A percentile compares a stretch with the other conserved stretches of the same genome.
Conservation (phyloP, 805 yeast genomes). For the Clavispora fructus region DNA sequence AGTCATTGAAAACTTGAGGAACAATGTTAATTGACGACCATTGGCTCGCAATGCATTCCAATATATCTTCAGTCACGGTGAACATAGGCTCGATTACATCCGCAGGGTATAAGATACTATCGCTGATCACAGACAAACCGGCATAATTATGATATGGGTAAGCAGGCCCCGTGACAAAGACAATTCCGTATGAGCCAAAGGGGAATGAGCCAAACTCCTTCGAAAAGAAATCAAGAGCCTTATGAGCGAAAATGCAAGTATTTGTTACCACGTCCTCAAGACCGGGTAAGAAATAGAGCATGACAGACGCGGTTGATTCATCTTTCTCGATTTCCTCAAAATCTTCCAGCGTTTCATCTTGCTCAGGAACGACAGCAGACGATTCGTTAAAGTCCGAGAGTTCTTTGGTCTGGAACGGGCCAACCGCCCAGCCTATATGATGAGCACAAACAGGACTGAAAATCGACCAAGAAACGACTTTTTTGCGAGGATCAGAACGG, state of each 20-base stretch:
- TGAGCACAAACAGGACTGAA: constrained; percentile 88
- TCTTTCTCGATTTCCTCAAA: constrained; percentile 27
- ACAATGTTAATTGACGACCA: constrained; percentile 93
- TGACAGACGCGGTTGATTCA: constrained; percentile 32
- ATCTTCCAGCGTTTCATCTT: constrained; percentile 27
- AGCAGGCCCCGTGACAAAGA: constrained; percentile 48
- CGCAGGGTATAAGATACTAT: constrained; percentile 64
- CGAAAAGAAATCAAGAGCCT: constrained; percentile 77
- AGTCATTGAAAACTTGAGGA: constrained; percentile 70
- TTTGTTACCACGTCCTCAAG: constrained; percentile 53
- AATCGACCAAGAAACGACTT: constrained; percentile 64
- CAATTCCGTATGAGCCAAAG: constrained; percentile 71
- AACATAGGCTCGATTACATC: constrained; percentile 75
- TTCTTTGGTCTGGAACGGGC: constrained; percentile 69
- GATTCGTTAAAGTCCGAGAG: constrained; percentile 39
- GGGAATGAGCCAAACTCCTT: constrained; percentile 93
- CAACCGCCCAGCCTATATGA: constrained; percentile 92
- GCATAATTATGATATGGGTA: constrained; percentile 51
- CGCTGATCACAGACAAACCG: constrained; percentile 61
- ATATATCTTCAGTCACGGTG: constrained; percentile 58
- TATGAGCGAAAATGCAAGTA: constrained; percentile 69
- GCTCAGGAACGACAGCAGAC: constrained; percentile 24
- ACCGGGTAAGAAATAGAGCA: constrained; percentile 61
- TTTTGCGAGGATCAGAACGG: constrained; percentile 67
- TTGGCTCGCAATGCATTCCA: constrained; percentile 74